phyloP scores from a whole-genome alignment of 1,284 basidiomycete genomes.

The Ustilago cynodontis region DNA sequence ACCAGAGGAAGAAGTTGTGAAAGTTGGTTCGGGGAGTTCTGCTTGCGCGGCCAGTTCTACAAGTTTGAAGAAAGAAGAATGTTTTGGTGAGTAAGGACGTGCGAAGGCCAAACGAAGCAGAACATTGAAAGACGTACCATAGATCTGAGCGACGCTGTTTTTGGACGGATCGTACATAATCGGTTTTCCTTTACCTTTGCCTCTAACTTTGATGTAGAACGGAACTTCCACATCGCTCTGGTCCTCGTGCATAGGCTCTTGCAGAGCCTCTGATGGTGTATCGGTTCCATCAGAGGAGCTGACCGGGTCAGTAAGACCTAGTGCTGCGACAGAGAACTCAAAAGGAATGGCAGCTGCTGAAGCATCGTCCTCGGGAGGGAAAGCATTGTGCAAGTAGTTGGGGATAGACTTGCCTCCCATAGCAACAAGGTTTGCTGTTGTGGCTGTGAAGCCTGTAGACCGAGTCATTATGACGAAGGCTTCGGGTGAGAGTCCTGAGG shows the following conservation, averaged over 20 bases:
- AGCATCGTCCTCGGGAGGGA: background rate
- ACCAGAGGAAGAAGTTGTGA: constrained; percentile 10
- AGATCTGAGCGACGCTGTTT: constrained; percentile 29
- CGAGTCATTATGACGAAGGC: background rate
- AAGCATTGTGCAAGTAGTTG: constrained; percentile 1
- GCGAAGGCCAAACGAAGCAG: background rate
- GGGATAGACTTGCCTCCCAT: constrained; percentile 5
- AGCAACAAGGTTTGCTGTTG: constrained; percentile 1
- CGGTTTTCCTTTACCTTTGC: constrained; percentile 31
- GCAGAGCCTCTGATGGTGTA: too few species aligned
- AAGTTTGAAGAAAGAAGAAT: too few species aligned
- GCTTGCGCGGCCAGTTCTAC: constrained; percentile 28
- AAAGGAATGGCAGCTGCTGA: background rate
- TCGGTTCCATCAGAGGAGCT: background rate
- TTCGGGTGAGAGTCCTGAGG: background rate
- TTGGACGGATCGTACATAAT: constrained; percentile 6
- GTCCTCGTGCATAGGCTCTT: background rate
- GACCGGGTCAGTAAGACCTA: background rate
- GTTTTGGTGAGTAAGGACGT: background rate
- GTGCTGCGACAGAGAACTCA: background rate
- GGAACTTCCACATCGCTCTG: constrained; percentile 4
- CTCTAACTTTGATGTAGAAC: constrained; percentile 36
- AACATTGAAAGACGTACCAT: constrained; percentile 18
- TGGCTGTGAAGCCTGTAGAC: background rate
- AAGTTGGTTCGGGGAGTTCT: constrained; percentile 7